These are phyloP conservation scores for Backusella liffmaniae DNA, from an alignment of 192 early-diverging fungal genomes.

Conservation along the genomic window DNA sequence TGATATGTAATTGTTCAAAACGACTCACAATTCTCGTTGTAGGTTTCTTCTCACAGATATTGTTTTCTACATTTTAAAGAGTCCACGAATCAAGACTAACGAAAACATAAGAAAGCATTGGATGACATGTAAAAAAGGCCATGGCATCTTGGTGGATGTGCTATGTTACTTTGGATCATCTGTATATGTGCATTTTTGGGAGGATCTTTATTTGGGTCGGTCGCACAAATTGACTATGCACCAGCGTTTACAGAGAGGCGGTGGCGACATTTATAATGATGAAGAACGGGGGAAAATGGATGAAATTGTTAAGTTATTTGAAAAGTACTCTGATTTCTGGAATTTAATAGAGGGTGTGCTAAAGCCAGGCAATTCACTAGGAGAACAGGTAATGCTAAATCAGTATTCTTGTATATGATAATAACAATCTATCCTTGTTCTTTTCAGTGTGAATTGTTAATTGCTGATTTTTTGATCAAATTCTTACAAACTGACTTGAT, in stretches of 20 bases:
- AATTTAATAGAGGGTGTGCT: not conserved
- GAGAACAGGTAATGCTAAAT: not conserved
- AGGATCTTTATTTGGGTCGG: not conserved
- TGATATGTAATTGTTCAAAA: not conserved
- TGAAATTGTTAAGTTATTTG: not conserved
- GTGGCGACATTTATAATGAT: not conserved
- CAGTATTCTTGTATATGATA: not conserved
- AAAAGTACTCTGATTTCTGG: constrained; percentile 1
- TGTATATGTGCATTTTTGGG: not conserved
- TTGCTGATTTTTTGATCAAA: constrained; percentile 1
- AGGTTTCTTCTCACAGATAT: not conserved
- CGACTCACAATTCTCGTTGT: not conserved
- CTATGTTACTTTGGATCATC: not conserved
- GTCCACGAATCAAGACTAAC: not conserved
- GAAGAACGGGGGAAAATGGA: not conserved
- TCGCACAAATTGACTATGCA: not conserved
- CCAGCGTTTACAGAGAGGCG: not conserved
- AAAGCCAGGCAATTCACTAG: not conserved
- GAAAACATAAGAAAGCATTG: constrained; percentile 1
- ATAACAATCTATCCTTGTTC: not conserved
- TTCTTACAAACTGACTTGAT: constrained; percentile 1
- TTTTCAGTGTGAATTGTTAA: not conserved
- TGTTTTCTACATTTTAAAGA: not conserved
- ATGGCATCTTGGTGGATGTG: not conserved
- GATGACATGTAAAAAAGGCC: not conserved